Percentiles rank a stretch among this genome's conserved stretches.
Conservation (phyloP, 768 basidiomycete genomes). For the Postia placenta region DNA sequence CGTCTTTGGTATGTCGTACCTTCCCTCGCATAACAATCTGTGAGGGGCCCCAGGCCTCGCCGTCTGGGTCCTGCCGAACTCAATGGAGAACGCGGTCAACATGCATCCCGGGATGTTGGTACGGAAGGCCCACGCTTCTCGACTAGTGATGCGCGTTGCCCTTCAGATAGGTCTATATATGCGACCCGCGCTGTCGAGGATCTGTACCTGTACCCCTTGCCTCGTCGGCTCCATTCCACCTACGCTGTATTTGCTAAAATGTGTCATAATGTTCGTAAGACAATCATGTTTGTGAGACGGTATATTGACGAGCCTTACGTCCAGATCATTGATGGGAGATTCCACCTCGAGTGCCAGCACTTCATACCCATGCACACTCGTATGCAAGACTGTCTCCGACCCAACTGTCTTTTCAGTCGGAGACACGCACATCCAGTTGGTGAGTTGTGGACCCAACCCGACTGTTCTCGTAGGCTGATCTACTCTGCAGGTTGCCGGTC, state of each 20-base stretch:
- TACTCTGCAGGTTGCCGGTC: slow-evolving; percentile 39
- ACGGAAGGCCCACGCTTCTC: slow-evolving; percentile 22
- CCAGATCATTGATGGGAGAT: slow-evolving; percentile 74
- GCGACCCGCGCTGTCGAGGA: slow-evolving; percentile 6
- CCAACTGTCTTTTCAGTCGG: slow-evolving; percentile 66
- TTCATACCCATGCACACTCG: slow-evolving; percentile 69
- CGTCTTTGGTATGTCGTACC: slow-evolving; percentile 13
- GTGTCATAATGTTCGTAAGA: slow-evolving; percentile 65
- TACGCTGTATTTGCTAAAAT: slow-evolving; percentile 32
- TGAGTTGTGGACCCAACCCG: slow-evolving; percentile 23
- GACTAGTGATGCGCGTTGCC: slow-evolving; percentile 19
- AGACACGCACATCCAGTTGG: slow-evolving; percentile 54
- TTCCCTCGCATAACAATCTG: slow-evolving; percentile 16
- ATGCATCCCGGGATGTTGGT: slow-evolving; percentile 28
- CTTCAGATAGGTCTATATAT: slow-evolving; percentile 24
- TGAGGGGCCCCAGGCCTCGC: slow-evolving; percentile 30
- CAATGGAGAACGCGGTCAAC: slow-evolving; percentile 31
- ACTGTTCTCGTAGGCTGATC: no score
- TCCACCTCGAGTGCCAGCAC: slow-evolving; percentile 62
- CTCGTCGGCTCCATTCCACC: slow-evolving; percentile 13
- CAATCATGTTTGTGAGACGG: not conserved
- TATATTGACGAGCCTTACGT: not conserved
- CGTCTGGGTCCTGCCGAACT: slow-evolving; percentile 26
- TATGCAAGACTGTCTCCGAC: slow-evolving; percentile 56
- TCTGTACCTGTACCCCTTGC: slow-evolving; percentile 12